Base-by-base conservation (phyloP, 495 filamentous ascomycete species). In the Thermothielavioides terrestris region DNA sequence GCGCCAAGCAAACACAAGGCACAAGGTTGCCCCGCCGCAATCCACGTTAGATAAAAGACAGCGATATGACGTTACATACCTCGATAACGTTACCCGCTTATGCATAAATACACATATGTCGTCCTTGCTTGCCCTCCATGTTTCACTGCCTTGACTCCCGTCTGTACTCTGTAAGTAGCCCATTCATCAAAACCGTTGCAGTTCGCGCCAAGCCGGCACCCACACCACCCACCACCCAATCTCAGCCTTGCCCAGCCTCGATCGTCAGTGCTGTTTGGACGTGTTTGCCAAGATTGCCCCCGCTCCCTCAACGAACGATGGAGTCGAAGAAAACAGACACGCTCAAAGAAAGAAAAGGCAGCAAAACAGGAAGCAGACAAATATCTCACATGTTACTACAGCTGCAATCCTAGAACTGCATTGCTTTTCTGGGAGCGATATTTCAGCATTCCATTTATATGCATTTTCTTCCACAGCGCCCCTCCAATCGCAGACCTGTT, bases 301-400 rank as follows among this genome's bases (percentile, higher is more conserved):
- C 39, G 30, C 30, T 14, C 14, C 30, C 38, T 36, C 31, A 2
- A 20, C 20, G 6, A 4, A 14, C 18, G 27, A n/a, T 12, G 40
- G 17, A 37, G 49, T 46, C 37, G 31, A 50, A 42, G 10, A 43
- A 50, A 49, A 22, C 36, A 50, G 60, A 55, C 39, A 66, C 65
- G 65, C 54, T 34, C 52, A 56, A 26, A 59, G 54, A 46, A 59
- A 55, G 49, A 28, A 64, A n/a, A n/a, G n/a, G n/a, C 56, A 41
- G 26, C 42, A 34, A 45, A 47, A 32, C 44, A 36, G 41, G n/a
- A n/a, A n/a, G n/a, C n/a, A n/a, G n/a, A n/a, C n/a, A n/a, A 56
- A 50, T 53, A 60, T 55, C 31, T 55, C 26, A 25, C 52, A 52
- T 41, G 52, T 6, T 11, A 27, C 49, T 54, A 31, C 39, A 61